phyloP scores from a whole-genome alignment of 2,329 filamentous ascomycete genomes.

The Orbilia blumenaviensis region DNA sequence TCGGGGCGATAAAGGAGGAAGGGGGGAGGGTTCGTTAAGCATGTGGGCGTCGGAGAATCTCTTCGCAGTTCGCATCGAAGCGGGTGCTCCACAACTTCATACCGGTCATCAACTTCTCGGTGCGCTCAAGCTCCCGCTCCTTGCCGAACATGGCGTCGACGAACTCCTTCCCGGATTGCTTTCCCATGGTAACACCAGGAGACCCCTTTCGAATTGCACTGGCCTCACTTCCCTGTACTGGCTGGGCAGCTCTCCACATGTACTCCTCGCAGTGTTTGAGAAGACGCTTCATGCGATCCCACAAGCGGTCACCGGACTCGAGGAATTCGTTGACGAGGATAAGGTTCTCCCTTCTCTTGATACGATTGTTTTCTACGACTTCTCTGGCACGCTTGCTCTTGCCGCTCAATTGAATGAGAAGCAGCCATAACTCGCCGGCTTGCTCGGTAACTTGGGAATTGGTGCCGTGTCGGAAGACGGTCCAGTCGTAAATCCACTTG shows the following conservation, averaged over 20 bases:
- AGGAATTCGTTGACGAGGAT: slow-evolving; percentile 92
- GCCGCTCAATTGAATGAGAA: slow-evolving; percentile 90
- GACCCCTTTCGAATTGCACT: slow-evolving; percentile 64
- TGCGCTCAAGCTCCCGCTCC: slow-evolving; percentile 86
- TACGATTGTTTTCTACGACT: slow-evolving; percentile 69
- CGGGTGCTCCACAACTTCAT: slow-evolving; percentile 89
- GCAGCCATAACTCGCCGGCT: slow-evolving; percentile 92
- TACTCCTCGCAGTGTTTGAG: slow-evolving; percentile 91
- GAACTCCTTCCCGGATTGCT: slow-evolving; percentile 92
- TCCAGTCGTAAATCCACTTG: slow-evolving; percentile 99
- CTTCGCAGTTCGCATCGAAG: slow-evolving; percentile 95
- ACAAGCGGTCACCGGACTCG: slow-evolving; percentile 84
- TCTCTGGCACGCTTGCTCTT: slow-evolving; percentile 93
- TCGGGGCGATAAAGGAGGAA: no score
- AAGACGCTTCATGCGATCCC: slow-evolving; percentile 82
- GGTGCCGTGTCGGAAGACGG: slow-evolving; percentile 85
- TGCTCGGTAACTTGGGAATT: slow-evolving; percentile 86
- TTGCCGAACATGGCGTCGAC: slow-evolving; percentile 94
- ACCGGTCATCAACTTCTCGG: slow-evolving; percentile 90
- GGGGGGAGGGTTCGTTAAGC: slow-evolving; percentile 61
- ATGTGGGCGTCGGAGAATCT: slow-evolving; percentile 75
- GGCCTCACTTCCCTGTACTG: slow-evolving; percentile 59
- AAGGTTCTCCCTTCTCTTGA: slow-evolving; percentile 76
- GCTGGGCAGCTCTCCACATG: slow-evolving; percentile 90
- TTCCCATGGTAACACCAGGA: slow-evolving; percentile 75